These are phyloP conservation scores for Linnemannia elongata DNA, from an alignment of 192 early-diverging fungal species.

Conservation along the genomic window DNA sequence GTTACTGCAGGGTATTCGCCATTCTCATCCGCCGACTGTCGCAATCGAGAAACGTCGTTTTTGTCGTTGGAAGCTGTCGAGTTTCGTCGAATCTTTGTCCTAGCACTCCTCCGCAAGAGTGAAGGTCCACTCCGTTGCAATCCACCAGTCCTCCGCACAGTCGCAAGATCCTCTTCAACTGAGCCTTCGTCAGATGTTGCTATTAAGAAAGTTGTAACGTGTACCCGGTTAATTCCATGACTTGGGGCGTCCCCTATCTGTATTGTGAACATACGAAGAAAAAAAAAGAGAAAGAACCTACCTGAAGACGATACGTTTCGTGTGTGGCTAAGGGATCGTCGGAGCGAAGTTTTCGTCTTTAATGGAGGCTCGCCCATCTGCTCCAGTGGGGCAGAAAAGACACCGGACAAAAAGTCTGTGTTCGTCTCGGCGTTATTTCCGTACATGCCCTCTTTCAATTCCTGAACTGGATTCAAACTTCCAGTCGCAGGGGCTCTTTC, in stretches of 20 bases:
- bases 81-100: slow-evolving; percentile 67
- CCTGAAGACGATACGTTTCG: background rate
- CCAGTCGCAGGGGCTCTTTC: background rate
- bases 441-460: background rate
- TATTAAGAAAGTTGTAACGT: background rate
- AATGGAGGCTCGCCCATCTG: slow-evolving; percentile 50
- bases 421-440: background rate
- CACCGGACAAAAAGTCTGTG: slow-evolving; percentile 30
- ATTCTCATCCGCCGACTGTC: slow-evolving; percentile 25
- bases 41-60: slow-evolving; percentile 33
- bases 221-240: background rate
- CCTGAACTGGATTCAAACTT: background rate
- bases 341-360: slow-evolving; percentile 35
- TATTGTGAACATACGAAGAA: background rate
- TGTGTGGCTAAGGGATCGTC: slow-evolving; percentile 29
- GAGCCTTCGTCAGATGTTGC: slow-evolving; percentile 45
- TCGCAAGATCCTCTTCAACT: slow-evolving; percentile 54
- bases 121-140: slow-evolving; percentile 56
- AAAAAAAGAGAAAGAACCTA: slow-evolving; percentile 1
- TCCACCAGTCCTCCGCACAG: slow-evolving; percentile 35
- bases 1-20: slow-evolving; percentile 48
- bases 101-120: slow-evolving; percentile 61
- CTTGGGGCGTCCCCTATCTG: too few relatives aligned
- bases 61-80: slow-evolving; percentile 50
- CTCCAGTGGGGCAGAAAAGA: slow-evolving; percentile 30